Evolutionary conservation across 2,329 filamentous ascomycete genomes (phyloP).

Genomic region (Arthrobotrys conoides): DNA sequence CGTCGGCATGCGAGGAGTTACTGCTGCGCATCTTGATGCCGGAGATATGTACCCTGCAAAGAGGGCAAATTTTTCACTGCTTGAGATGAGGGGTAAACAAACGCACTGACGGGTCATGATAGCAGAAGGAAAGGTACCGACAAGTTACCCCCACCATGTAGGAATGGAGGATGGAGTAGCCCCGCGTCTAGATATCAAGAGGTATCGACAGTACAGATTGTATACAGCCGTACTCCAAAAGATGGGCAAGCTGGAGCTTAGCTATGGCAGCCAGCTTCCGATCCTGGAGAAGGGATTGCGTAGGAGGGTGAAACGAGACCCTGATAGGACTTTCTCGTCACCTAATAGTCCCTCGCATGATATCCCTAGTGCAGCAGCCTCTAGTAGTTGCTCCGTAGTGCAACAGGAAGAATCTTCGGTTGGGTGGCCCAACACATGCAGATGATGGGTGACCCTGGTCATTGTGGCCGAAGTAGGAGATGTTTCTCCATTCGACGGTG

Average conservation of each 20-base stretch:
- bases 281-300: slow-evolving; percentile 25
- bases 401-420: slow-evolving; percentile 26
- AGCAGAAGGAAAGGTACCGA: slow-evolving; percentile 31
- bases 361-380: not conserved
- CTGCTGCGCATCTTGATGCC: slow-evolving; percentile 16
- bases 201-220: slow-evolving; percentile 8
- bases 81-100: slow-evolving; percentile 48
- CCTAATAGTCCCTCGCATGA: slow-evolving; percentile 5
- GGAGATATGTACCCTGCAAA: slow-evolving; percentile 28
- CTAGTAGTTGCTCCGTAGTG: slow-evolving; percentile 7
- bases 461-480: slow-evolving; percentile 29
- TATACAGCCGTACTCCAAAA: not conserved
- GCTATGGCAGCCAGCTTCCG: slow-evolving; percentile 35
- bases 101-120: slow-evolving; percentile 33
- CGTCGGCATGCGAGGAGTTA: slow-evolving; percentile 41
- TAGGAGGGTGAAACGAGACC: slow-evolving; percentile 45
- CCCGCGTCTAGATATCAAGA: slow-evolving; percentile 39
- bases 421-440: slow-evolving; percentile 33
- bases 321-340: slow-evolving; percentile 31
- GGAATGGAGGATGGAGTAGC: slow-evolving; percentile 14
- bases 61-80: slow-evolving; percentile 36
- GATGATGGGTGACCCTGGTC: slow-evolving; percentile 20
- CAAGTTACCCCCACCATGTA: slow-evolving; percentile 53
- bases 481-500: slow-evolving; percentile 35
- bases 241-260: slow-evolving; percentile 27